Evolutionary conservation across 441 rosid genomes (phyloP), one percentile per base, ranked within the genome.

Genomic region (Sinapis alba): DNA sequence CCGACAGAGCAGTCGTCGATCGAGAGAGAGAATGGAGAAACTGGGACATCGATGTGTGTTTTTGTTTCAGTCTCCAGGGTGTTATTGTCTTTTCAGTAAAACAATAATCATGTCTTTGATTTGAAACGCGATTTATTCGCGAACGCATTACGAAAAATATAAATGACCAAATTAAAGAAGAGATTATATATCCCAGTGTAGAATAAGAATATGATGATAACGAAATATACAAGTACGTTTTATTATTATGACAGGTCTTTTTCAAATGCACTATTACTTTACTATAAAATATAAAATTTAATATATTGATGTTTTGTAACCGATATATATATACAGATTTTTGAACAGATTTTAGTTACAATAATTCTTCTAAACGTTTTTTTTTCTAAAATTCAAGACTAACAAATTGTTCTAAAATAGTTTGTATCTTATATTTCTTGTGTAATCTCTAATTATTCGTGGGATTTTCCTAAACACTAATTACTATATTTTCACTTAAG

Each of bases 1-100:
- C 62, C 76, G 67, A 64, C 62, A 68, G 61, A 62, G 50, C 74
- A 63, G 71, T 45, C 63, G 68, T 36, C 78, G 56, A 43, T 76
- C 60, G 53, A 27, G 57, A 51, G 21, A 18, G 57, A 51, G 26
- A 51, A 51, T 19, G 57, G 26, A 51, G 57, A 51, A 51, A 51
- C 13, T 19, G 57, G 24, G 57, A 19, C 23, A 7, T 19, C 6
- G 13, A 23, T 3, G 4, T 51, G 5, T 51, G 57, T 51, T 19
- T 12, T 51, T 50, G 19, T 50, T 16, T 19, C 24, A 51, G 24
- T 51, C 6, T 51, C 24, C 12, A 51, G 57, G 57, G 23, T 51
- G 13, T 19, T 51, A 19, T 19, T 51, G 57, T 51, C 57, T 51
- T 51, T 51, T 18, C 12, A 0, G 1, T 0, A 50, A 1, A 50